Base-by-base conservation (phyloP, 176 grass and related monocot species). In the Ampelocalamus luodianensis region DNA sequence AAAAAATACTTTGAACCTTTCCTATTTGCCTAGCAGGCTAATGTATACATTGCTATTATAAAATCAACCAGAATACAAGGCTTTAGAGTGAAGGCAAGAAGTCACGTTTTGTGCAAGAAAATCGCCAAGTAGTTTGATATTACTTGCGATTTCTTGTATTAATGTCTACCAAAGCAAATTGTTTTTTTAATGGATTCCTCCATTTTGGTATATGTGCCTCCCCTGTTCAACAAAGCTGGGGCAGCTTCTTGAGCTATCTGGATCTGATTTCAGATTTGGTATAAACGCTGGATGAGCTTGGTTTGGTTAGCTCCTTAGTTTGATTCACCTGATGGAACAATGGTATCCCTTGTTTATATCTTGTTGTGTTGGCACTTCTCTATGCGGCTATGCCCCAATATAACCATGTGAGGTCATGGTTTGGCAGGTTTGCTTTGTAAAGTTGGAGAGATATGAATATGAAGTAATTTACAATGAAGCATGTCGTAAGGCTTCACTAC, bases 61-160 rank as follows among this genome's bases (percentile, higher is more conserved):
- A 71, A 14, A 27, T 44, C 10, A 26, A 71, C 42, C 42, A 34
- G 51, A 54, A 51, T 9, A 4, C 53, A 13, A 72, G n/a, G 55
- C 55, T 50, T 74, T n/a, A n/a, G 29, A 48, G 26, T 64, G 43
- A 83, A 64, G 45, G 27, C 17, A 60, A 50, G 18, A 62, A 49
- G 42, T 10, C 4, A 37, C 14, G 24, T 63, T 62, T 80, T 80
- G 44, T 50, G 40, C 15, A 74, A 63, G 81, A 63, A 63, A 54
- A 55, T 37, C 48, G 10, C 27, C 71, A 8, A 66, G 64, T 74
- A 63, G 81, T 74, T 83, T 74, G 58, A 74, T 74, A 17, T 72
- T 74, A 24, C 20, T 73, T 62, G 22, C 34, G 16, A 34, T 83
- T 54, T 62, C 27, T 73, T 83, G 12, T 24, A 64, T 72, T 61